Evolutionary conservation across 208 protist genomes (phyloP).

Genomic region (Chromosphaera perkinsii): DNA sequence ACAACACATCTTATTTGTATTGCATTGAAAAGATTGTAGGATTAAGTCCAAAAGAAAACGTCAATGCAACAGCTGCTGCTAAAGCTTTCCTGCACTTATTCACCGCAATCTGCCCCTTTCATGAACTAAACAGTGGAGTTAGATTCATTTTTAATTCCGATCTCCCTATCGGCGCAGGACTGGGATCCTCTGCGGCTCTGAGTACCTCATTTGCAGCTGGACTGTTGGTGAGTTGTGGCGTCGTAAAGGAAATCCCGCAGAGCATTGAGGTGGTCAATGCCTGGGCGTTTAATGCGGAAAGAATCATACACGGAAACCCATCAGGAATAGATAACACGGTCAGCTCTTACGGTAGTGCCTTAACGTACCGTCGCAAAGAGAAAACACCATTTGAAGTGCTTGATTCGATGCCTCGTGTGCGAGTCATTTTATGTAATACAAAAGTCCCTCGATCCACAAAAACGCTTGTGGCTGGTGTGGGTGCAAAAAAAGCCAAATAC

Average conservation of each 20-base stretch:
- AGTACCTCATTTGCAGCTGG: conserved; percentile 32
- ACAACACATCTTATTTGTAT: no score
- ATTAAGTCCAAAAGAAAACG: no score
- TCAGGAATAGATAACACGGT: conserved; percentile 65
- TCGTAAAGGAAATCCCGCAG: background rate
- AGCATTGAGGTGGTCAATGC: conserved; percentile 40
- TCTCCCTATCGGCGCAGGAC: conserved; percentile 59
- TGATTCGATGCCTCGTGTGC: background rate
- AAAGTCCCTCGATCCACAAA: conserved; percentile 15
- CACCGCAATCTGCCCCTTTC: no score
- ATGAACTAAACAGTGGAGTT: no score
- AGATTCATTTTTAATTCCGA: no score
- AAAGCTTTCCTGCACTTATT: no score
- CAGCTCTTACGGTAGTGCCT: conserved; percentile 34
- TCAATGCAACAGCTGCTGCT: no score
- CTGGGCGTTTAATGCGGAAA: conserved; percentile 52
- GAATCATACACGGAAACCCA: conserved; percentile 62
- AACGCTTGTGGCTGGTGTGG: conserved; percentile 1
- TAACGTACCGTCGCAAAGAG: background rate
- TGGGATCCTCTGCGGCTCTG: conserved; percentile 59
- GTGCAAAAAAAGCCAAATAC: background rate
- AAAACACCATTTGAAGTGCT: background rate
- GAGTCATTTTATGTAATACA: conserved; percentile 2
- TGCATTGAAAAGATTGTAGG: no score
- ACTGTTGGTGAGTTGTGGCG: conserved; percentile 26